Evolutionary conservation across 2,329 filamentous ascomycete genomes (phyloP).

Genomic region (Aspergillus fumigatus): DNA sequence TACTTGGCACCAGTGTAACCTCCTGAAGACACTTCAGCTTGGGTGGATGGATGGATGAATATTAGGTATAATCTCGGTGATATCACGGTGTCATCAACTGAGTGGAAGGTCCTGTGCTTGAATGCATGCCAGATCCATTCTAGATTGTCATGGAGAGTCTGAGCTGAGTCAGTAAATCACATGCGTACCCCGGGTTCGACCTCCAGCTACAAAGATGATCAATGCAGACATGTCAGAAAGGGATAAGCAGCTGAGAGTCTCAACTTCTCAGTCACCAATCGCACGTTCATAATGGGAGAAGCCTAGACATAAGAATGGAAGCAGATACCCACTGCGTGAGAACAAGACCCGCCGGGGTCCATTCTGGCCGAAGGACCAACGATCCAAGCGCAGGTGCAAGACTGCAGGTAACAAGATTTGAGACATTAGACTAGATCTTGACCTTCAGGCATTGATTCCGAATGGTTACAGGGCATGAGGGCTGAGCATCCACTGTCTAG

Average conservation of each 20-base stretch:
- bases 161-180: not conserved
- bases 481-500: not conserved
- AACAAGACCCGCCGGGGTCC: slow-evolving; percentile 3
- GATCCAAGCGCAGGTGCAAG: not conserved
- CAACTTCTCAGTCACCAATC: not conserved
- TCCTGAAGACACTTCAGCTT: not conserved
- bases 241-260: not conserved
- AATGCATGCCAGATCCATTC: not conserved
- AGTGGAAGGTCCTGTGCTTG: not conserved
- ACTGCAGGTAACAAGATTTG: not conserved
- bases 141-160: not conserved
- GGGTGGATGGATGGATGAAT: not conserved
- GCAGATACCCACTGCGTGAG: not conserved
- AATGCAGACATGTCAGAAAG: not conserved
- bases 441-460: not conserved
- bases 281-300: not conserved
- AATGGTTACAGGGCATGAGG: not conserved
- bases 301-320: not conserved
- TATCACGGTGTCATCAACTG: not conserved
- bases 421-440: not conserved
- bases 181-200: not conserved
- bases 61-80: not conserved
- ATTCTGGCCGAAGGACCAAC: not conserved
- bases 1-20: not conserved
- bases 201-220: not conserved